These are phyloP conservation scores for Harrya chromipes DNA, from an alignment of 768 basidiomycete genomes.

Conservation along the genomic window DNA sequence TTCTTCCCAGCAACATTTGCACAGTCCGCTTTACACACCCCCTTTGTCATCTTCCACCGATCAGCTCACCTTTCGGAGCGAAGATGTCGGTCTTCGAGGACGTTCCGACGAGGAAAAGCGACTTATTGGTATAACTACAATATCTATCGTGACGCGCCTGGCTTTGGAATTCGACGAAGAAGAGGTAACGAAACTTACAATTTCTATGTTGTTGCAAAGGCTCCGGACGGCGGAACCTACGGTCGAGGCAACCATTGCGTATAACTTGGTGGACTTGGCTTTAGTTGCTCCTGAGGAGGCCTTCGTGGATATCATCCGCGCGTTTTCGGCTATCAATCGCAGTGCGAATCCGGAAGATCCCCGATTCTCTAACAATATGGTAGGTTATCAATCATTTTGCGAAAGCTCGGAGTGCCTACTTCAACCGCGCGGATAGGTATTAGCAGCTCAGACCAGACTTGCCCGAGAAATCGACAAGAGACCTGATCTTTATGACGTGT, in stretches of 20 bases:
- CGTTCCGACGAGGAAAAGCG: constrained; percentile 82
- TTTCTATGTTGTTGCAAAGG: constrained; percentile 91
- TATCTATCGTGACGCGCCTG: constrained; percentile 84
- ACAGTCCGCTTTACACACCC: constrained; percentile 39
- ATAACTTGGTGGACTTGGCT: constrained; percentile 88
- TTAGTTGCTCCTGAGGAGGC: constrained; percentile 71
- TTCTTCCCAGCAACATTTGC: constrained; percentile 42
- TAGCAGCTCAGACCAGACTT: constrained; percentile 88
- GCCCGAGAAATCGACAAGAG: constrained; percentile 74
- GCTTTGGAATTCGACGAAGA: constrained; percentile 84
- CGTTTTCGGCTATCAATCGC: constrained; percentile 82
- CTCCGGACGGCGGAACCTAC: constrained; percentile 80
- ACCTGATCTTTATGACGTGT: constrained; percentile 74
- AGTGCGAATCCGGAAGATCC: constrained; percentile 88
- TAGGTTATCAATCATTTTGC: constrained; percentile 25
- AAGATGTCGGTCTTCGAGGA: constrained; percentile 61
- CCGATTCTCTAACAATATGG: constrained; percentile 87
- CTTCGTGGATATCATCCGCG: constrained; percentile 79
- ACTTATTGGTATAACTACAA: constrained; percentile 84
- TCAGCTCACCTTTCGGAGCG: constrained; percentile 49
- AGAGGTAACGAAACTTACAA: constrained; percentile 85
- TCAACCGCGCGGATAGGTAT: constrained; percentile 46
- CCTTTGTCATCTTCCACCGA: constrained; percentile 37
- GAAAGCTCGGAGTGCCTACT: neutral
- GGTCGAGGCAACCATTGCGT: constrained; percentile 88